Conservation (phyloP, 129 eudicot genomes). For the Arctium lappa region DNA sequence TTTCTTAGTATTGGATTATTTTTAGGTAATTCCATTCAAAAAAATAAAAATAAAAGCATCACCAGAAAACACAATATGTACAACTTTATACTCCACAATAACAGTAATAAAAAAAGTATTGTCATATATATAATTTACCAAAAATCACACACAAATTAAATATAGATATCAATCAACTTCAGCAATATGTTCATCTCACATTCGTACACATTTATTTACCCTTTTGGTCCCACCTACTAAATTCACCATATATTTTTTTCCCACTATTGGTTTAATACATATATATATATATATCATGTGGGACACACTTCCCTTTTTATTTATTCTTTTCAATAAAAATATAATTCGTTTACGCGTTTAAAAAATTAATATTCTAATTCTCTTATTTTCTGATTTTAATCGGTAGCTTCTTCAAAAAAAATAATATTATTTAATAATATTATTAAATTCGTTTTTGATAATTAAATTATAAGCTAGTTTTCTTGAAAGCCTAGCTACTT, state of each 20-base stretch:
- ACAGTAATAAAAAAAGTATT: too few relatives aligned
- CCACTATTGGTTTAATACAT: neutral
- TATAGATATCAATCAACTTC: neutral
- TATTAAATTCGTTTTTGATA: too few relatives aligned
- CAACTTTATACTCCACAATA: too few relatives aligned
- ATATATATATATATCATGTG: neutral
- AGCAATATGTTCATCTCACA: neutral
- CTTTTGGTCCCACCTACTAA: slow-evolving; percentile 7
- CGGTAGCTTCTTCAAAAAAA: neutral
- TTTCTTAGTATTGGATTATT: too few relatives aligned
- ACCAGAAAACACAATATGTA: too few relatives aligned
- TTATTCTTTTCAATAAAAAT: neutral
- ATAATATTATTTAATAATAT: too few relatives aligned
- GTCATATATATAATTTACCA: neutral
- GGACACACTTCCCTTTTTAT: neutral
- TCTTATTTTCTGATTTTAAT: neutral
- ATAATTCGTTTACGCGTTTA: neutral
- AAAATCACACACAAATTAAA: neutral
- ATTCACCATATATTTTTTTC: neutral
- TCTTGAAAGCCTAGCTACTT: too few relatives aligned
- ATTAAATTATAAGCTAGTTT: too few relatives aligned
- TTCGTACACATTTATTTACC: neutral
- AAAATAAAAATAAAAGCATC: too few relatives aligned
- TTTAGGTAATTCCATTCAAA: too few relatives aligned
- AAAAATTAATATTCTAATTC: neutral